Evolutionary conservation across 768 basidiomycete species (phyloP).

Genomic region (Russula sp.): DNA sequence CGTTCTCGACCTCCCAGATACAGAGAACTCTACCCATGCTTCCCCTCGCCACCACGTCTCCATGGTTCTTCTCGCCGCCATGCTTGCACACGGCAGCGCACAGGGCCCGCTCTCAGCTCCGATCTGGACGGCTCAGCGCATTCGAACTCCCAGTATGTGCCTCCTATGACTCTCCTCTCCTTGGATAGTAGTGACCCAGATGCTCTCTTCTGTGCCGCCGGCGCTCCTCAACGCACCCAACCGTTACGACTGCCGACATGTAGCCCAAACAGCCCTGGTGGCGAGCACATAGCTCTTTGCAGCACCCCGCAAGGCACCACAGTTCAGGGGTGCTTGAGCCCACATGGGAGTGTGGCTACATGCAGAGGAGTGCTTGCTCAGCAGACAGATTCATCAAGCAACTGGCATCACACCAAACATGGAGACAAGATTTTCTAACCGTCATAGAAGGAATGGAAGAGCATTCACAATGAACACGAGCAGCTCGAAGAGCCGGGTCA

Average conservation of each 20-base stretch:
- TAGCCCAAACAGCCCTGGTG: constrained; percentile 4
- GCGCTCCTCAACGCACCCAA: constrained; percentile 5
- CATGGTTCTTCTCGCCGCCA: constrained; percentile 2
- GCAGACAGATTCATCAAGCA: constrained; percentile 1
- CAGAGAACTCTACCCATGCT: constrained; percentile 9
- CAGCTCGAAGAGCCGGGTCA: constrained; percentile 19
- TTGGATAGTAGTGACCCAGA: background rate
- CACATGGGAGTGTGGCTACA: constrained; percentile 8
- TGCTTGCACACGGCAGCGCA: background rate
- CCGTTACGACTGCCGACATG: constrained; percentile 12
- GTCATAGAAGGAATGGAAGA: constrained; percentile 7
- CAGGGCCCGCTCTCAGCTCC: constrained; percentile 18
- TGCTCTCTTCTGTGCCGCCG: constrained; percentile 7
- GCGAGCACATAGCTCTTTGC: constrained; percentile 20
- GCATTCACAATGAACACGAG: background rate
- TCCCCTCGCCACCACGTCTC: constrained; percentile 1
- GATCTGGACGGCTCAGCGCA: background rate
- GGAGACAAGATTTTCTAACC: background rate
- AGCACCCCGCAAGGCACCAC: constrained; percentile 10
- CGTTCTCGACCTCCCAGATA: background rate
- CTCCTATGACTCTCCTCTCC: constrained; percentile 2
- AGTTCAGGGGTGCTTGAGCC: constrained; percentile 2
- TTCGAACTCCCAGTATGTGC: constrained; percentile 5
- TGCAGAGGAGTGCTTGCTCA: background rate
- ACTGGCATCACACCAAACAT: background rate